These are phyloP conservation scores for Trametes maxima DNA, from an alignment of 768 basidiomycete genomes.

Conservation along the genomic window DNA sequence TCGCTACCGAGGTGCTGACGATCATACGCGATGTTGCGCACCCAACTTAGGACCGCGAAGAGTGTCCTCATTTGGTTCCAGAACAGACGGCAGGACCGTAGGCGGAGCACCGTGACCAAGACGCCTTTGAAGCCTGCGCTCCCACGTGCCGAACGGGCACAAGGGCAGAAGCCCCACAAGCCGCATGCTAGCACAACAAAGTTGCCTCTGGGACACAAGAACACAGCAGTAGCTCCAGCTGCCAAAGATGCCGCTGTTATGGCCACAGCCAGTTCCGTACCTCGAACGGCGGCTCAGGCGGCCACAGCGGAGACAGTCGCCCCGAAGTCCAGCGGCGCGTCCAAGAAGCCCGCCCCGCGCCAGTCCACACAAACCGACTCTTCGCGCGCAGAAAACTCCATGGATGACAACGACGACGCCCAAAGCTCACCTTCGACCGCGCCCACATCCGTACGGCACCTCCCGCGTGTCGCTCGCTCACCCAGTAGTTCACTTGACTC, in stretches of 20 bases:
- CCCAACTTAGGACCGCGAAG: slow-evolving; percentile 29
- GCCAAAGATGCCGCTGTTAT: too few relatives aligned
- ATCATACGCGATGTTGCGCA: background rate
- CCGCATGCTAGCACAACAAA: background rate
- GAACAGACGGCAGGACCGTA: slow-evolving; percentile 36
- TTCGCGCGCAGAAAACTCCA: slow-evolving; percentile 7
- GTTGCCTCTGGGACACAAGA: too few relatives aligned
- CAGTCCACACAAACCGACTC: background rate
- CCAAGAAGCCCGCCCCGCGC: background rate
- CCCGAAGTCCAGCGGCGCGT: too few relatives aligned
- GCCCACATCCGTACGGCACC: slow-evolving; percentile 16
- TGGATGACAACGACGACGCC: slow-evolving; percentile 4
- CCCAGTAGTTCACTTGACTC: slow-evolving; percentile 15
- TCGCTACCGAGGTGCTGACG: too few relatives aligned
- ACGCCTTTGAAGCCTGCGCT: background rate
- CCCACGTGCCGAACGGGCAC: background rate
- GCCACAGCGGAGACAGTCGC: too few relatives aligned
- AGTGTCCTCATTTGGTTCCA: slow-evolving; percentile 41
- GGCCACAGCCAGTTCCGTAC: too few relatives aligned
- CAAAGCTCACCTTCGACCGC: slow-evolving; percentile 1
- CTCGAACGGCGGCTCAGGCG: too few relatives aligned
- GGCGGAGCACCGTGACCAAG: slow-evolving; percentile 1
- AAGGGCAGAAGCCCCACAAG: background rate
- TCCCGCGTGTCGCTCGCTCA: slow-evolving; percentile 9
- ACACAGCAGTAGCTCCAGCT: too few relatives aligned